Evolutionary conservation across 1,139 yeast species (phyloP).

Genomic region (Candida freyschussii): DNA sequence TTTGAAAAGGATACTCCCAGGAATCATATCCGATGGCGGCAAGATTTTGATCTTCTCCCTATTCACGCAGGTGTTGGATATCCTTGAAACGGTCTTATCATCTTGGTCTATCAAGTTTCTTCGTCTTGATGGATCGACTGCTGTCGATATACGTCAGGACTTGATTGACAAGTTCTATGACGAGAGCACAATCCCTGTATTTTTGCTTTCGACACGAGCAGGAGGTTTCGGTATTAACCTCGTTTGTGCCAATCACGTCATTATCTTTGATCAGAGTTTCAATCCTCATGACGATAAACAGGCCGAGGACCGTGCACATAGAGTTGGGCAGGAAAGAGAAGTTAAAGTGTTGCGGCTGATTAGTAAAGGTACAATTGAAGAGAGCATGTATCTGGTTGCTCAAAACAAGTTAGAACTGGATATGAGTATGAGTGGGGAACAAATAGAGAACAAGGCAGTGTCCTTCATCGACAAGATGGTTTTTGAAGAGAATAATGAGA

Average conservation of each 20-base stretch:
- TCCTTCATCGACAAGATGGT: slow-evolving; percentile 23
- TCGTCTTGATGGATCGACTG: slow-evolving; percentile 88
- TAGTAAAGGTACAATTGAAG: slow-evolving; percentile 75
- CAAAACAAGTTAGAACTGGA: slow-evolving; percentile 89
- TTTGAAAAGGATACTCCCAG: slow-evolving; percentile 54
- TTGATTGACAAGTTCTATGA: slow-evolving; percentile 85
- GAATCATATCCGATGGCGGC: slow-evolving; percentile 58
- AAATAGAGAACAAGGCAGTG: slow-evolving; percentile 23
- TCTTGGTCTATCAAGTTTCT: slow-evolving; percentile 65
- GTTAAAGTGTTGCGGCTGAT: slow-evolving; percentile 80
- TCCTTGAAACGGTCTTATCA: slow-evolving; percentile 72
- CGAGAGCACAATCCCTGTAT: slow-evolving; percentile 77
- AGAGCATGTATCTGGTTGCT: slow-evolving; percentile 80
- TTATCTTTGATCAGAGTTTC: slow-evolving; percentile 89
- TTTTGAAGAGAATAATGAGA: slow-evolving; percentile 13
- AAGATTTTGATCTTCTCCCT: slow-evolving; percentile 82
- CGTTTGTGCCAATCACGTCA: slow-evolving; percentile 90
- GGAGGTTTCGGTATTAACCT: slow-evolving; percentile 98
- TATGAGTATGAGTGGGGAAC: slow-evolving; percentile 28
- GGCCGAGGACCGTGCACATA: slow-evolving; percentile 97
- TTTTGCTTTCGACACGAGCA: slow-evolving; percentile 87
- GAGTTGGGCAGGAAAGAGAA: slow-evolving; percentile 92
- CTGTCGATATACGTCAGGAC: slow-evolving; percentile 90
- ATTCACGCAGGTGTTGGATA: slow-evolving; percentile 88
- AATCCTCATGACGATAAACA: slow-evolving; percentile 98